Percentiles rank a stretch among this genome's conserved stretches.
These are phyloP conservation scores for Malassezia japonica DNA, from an alignment of 1,284 basidiomycete genomes.

Conservation along the genomic window DNA sequence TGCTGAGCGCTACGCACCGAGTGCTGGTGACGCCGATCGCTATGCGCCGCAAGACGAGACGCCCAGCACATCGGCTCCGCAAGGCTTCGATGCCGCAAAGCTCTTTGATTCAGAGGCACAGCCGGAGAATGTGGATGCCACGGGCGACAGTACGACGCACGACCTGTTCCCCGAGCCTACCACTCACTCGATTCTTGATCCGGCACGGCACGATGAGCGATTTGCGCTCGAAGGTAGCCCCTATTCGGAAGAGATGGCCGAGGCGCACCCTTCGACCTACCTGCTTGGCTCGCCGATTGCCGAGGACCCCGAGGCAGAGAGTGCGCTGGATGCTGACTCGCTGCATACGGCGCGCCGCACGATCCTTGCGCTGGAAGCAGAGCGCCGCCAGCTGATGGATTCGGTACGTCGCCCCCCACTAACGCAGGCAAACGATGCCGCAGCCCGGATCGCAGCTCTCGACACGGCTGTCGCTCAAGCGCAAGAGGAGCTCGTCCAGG, in stretches of 20 bases:
- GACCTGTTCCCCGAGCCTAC: not conserved
- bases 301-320: not conserved
- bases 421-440: not conserved
- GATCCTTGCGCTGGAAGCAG: not conserved
- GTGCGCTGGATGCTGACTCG: not conserved
- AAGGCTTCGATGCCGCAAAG: too few relatives aligned
- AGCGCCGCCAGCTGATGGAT: constrained; percentile 1
- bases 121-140: not conserved
- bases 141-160: not conserved
- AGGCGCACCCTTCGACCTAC: too few relatives aligned
- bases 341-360: not conserved
- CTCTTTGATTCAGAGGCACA: too few relatives aligned
- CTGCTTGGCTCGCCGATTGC: not conserved
- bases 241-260: not conserved
- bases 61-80: too few relatives aligned
- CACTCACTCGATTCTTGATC: too few relatives aligned
- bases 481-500: not conserved
- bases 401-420: not conserved
- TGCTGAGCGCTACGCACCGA: too few relatives aligned
- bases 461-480: not conserved
- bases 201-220: not conserved
- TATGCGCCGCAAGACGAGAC: too few relatives aligned
- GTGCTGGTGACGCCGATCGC: too few relatives aligned
- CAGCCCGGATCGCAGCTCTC: not conserved
- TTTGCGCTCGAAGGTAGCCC: not conserved